These are phyloP conservation scores for Coniferiporia sulphurascens DNA, from an alignment of 1,284 basidiomycete species.

Conservation along the genomic window DNA sequence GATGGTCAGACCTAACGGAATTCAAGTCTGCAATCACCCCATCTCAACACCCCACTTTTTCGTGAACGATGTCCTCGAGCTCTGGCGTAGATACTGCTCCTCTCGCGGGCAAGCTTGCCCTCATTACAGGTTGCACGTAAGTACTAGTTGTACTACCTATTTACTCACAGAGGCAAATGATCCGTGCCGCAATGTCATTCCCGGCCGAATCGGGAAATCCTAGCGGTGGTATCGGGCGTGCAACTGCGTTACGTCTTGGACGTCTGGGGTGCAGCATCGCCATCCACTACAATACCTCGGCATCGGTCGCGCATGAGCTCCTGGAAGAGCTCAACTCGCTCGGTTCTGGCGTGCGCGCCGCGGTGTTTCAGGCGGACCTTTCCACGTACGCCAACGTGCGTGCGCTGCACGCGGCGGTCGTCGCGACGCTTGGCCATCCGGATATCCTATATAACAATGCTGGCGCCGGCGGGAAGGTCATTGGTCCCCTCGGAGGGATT, in stretches of 20 bases:
- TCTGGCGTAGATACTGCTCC: neutral
- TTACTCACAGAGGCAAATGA: too few relatives aligned
- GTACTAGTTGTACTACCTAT: neutral
- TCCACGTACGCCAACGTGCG: conserved; percentile 41
- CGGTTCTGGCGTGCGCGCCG: conserved; percentile 31
- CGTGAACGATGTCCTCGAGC: neutral
- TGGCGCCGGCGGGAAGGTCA: conserved; percentile 37
- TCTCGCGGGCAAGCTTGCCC: conserved; percentile 30
- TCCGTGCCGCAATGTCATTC: too few relatives aligned
- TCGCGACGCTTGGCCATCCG: conserved; percentile 40
- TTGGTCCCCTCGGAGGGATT: conserved; percentile 44
- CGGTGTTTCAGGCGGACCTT: conserved; percentile 44
- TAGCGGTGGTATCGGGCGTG: conserved; percentile 49
- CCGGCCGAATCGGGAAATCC: too few relatives aligned
- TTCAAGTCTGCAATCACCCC: too few relatives aligned
- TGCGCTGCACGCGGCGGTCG: conserved; percentile 38
- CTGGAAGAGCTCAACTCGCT: conserved; percentile 32
- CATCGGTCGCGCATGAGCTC: conserved; percentile 32
- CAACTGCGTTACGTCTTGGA: conserved; percentile 43
- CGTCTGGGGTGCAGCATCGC: conserved; percentile 45
- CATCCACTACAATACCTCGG: conserved; percentile 42
- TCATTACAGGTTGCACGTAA: conserved; percentile 36
- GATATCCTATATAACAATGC: conserved; percentile 52
- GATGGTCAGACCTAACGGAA: too few relatives aligned
- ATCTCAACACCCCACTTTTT: too few relatives aligned